Evolutionary conservation across 225 moss, liverwort and hornwort genomes (phyloP), one percentile per base, ranked within the genome.

Genomic region (Polytrichum formosum): DNA sequence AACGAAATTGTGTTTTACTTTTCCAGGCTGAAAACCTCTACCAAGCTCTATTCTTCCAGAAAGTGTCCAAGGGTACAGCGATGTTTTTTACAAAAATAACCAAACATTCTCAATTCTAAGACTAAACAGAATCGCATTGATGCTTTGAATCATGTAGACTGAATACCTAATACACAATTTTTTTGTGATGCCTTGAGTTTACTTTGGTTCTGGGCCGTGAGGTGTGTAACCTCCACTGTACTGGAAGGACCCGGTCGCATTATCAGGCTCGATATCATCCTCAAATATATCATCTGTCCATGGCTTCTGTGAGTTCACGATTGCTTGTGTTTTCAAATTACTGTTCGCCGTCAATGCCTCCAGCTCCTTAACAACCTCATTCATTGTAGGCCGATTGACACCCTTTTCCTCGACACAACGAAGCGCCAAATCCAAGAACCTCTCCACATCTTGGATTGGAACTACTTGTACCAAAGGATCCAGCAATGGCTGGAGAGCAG

Each of bases 361-460:
- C 4, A 96, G 82, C 68, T 87, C 85, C 79, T 79, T 83, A 6
- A 93, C 91, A 28, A 93, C 79, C 68, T 86, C 84, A 64, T 80
- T 82, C 80, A 88, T 96, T 28, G 83, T 81, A 7, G 90, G 91
- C 4, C 96, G 84, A 53, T 87, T 68, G 19, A 0, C 70, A 5
- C 86, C 83, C 19, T 21, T 62, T 0, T 90, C 90, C 70, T 85
- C 90, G 59, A 91, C 90, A 69, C 90, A 90, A 7, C 31, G 22
- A 7, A 93, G 76, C 0, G 93, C 80, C 31, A 91, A 23, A 8
- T 74, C 79, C 54, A 96, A 28, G 68, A 76, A 91, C 26, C 61
- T 60, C 54, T 88, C 80, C 28, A 86, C 56, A 20, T 96, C 87
- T 17, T 78, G 59, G 25, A 68, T 29, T 0, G 82, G 61, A 4